Percentiles rank a stretch among this genome's conserved stretches.
Conservation (phyloP, 164 flowering plant species). For the Umbilicus rupestris region DNA sequence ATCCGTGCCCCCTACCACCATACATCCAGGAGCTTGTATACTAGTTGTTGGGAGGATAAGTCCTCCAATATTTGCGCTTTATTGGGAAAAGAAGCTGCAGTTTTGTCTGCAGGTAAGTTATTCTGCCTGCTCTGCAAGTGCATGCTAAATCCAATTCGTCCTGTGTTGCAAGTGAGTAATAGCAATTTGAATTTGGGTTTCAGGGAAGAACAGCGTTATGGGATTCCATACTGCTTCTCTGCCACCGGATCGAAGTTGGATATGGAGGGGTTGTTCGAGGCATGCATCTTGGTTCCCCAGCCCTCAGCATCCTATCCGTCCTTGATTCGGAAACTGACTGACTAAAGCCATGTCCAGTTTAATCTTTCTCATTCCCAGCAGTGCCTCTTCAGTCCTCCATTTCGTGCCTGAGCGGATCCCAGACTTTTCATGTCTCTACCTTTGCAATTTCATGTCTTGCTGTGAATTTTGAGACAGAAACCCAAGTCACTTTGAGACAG, state of each 20-base stretch:
- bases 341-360: background rate
- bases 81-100: constrained; percentile 90
- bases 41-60: constrained; percentile 68
- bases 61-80: constrained; percentile 73
- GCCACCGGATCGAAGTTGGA: constrained; percentile 53
- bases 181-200: background rate
- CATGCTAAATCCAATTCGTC: background rate
- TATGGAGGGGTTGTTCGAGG: constrained; percentile 87
- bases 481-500: too few species aligned
- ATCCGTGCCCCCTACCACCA: constrained; percentile 55
- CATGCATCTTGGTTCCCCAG: constrained; percentile 79
- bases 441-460: too few species aligned
- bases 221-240: constrained; percentile 85
- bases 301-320: constrained; percentile 62
- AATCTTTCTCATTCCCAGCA: background rate
- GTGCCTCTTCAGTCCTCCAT: too few species aligned
- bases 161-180: background rate
- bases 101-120: constrained; percentile 72
- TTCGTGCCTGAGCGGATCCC: too few species aligned
- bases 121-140: background rate
- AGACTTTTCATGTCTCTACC: too few species aligned
- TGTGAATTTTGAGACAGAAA: too few species aligned
- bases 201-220: constrained; percentile 95
- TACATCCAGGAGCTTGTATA: constrained; percentile 83
- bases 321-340: constrained; percentile 50